Conservation (phyloP, 2,329 filamentous ascomycete genomes). For the Talaromyces amestolkiae region DNA sequence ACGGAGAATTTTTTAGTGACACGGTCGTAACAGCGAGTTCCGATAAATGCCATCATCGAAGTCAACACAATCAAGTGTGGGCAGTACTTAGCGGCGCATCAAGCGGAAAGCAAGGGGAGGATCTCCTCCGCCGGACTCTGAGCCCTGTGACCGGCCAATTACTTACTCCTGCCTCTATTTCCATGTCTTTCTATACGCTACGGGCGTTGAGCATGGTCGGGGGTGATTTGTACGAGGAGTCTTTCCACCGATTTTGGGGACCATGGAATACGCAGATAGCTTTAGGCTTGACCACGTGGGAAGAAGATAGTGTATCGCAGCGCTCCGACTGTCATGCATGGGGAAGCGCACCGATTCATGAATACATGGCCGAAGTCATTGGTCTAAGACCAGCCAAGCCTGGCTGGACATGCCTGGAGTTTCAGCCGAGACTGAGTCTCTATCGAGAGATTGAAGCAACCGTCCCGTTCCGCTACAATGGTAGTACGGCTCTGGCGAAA, state of each 20-base stretch:
- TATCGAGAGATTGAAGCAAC: neutral
- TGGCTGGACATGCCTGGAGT: too few species aligned
- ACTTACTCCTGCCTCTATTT: neutral
- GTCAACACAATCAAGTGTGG: conserved; percentile 34
- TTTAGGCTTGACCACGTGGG: neutral
- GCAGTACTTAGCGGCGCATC: conserved; percentile 30
- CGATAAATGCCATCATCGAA: conserved; percentile 21
- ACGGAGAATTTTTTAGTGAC: conserved; percentile 33
- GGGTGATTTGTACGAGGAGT: neutral
- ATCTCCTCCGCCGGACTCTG: neutral
- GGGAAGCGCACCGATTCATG: neutral
- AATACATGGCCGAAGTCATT: neutral
- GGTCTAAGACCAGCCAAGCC: too few species aligned
- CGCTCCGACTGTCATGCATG: neutral
- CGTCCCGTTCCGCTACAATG: neutral
- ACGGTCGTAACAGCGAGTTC: conserved; percentile 29
- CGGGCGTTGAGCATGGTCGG: neutral
- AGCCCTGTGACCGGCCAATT: too few species aligned
- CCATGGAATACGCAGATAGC: neutral
- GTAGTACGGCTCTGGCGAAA: neutral
- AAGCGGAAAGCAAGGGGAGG: neutral
- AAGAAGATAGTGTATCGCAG: neutral
- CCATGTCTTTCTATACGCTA: neutral
- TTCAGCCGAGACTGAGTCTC: neutral
- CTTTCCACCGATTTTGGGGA: neutral